Conservation (phyloP, 768 basidiomycete genomes). For the Lyophyllum shimeji region DNA sequence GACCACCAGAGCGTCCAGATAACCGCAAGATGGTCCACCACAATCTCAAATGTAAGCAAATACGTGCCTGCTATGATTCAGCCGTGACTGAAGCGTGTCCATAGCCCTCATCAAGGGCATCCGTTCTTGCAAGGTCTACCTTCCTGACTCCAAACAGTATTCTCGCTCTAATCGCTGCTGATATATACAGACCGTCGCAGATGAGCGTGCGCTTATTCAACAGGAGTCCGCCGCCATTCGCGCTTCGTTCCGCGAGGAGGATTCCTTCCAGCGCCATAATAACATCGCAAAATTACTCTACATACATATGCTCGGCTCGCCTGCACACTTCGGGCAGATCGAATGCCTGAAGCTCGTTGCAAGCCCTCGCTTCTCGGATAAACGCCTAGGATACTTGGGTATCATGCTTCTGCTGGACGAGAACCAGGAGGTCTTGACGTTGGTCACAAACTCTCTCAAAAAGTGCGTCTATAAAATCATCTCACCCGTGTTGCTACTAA, state of each 20-base stretch:
- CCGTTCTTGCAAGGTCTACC: constrained; percentile 86
- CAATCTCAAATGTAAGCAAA: constrained; percentile 75
- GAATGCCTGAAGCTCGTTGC: constrained; percentile 95
- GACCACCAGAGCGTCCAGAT: neutral
- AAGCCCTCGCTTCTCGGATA: constrained; percentile 94
- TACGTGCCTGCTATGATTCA: neutral
- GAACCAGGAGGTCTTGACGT: constrained; percentile 94
- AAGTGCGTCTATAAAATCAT: constrained; percentile 58
- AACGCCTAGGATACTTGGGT: constrained; percentile 92
- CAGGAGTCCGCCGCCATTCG: constrained; percentile 97
- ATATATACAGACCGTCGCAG: constrained; percentile 81
- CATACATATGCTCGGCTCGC: constrained; percentile 98
- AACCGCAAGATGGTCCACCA: constrained; percentile 65
- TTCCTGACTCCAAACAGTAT: constrained; percentile 8
- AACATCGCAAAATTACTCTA: constrained; percentile 98
- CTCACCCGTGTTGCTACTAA: neutral
- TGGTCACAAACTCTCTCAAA: constrained; percentile 97
- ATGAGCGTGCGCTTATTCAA: constrained; percentile 95
- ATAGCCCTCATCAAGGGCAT: constrained; percentile 97
- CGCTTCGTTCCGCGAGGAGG: constrained; percentile 96
- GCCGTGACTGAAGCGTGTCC: constrained; percentile 23
- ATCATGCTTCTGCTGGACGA: constrained; percentile 98
- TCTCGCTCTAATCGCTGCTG: constrained; percentile 14
- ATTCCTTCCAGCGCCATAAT: constrained; percentile 92
- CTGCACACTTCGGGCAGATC: constrained; percentile 99